Base-by-base conservation (phyloP, 2,329 filamentous ascomycete genomes). In the Plenodomus lindquistii region DNA sequence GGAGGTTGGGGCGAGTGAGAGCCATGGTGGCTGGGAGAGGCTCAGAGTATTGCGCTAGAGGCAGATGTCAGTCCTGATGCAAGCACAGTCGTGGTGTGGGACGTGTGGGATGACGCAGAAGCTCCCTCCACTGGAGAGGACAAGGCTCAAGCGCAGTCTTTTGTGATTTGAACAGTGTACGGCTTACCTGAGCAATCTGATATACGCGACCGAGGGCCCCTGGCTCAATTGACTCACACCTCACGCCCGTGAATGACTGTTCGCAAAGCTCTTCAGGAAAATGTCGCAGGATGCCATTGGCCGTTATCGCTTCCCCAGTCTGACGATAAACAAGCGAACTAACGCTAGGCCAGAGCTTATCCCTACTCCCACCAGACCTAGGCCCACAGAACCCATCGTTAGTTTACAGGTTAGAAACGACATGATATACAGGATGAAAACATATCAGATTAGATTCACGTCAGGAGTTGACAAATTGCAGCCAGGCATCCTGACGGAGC, bases 1-100 rank as follows among this genome's bases (percentile, higher is more conserved):
- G 66, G 24, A 60, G 46, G 42, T 59, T 65, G 38, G 63, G 55
- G 45, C 65, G 67, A 37, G 62, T 52, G 53, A 72, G 60, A 31
- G 66, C 57, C 69, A 70, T 70, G 37, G n/a, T 54, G 53, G 19
- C 18, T 15, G 17, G 21, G 22, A 20, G 11, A 21, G 27, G 21
- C 22, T 13, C 16, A 9, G 18, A 19, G 35, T 18, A 6, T 37
- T 37, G 9, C 16, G 18, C 16, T 17, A 18, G 10, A 9, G 18
- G 8, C 4, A 4, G 8, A 18, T 18, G 35, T 37, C 16, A 37
- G 35, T 18, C 17, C 10, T 5, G 13, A 18, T 19, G 16, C 35
- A 13, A 37, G 35, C 17, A 20, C 4, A 18, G 10, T 19, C 18
- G 35, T 11, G 18, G 35, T 18, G 10, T 31, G 27, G 9, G 27